Base-by-base conservation (phyloP, 73 alveolate species). In the Durusdinium trenchii region DNA sequence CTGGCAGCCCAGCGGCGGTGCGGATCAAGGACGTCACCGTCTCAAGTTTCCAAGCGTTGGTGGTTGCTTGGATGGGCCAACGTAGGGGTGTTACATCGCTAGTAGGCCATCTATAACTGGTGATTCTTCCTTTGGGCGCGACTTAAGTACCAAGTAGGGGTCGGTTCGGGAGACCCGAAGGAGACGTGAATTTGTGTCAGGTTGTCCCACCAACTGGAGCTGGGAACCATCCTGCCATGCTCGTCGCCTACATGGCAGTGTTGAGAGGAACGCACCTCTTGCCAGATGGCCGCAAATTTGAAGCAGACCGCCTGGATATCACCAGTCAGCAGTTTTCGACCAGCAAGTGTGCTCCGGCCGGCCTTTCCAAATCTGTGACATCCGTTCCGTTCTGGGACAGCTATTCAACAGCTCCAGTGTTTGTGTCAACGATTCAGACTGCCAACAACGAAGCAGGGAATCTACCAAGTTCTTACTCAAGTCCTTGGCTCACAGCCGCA, bases 281-380 rank as follows among this genome's bases (percentile, higher is more conserved):
- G 54, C 97, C 97, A n/a, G 97, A 90, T 90, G 97, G 97, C 9
- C 69, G 87, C 12, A 42, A 36, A 20, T 69, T 90, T 54, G 97
- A 90, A 38, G 97, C 97, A 35, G 97, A 87, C 52, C 28, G 45
- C 7, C 76, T 90, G 78, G 75, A 67, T 35, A 90, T 87, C 75
- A 46, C 36, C 40, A 5, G 7, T 62, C 6, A 50, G 83, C 83
- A 3, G 38, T 71, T 71, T 71, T 57, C 69, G 60, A 9, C 26
- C 54, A 50, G 43, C 28, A 14, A 23, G 36, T 51, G 95, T 61
- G 32, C 35, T 42, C 45, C 35, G 38, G 30, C 64, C 12, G 94
- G 94, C 42, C 47, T 36, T 30, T 38, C 83, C 43, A 6, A 2
- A n/a, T 6, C 50, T 30, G 54, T 81, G 95, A 45, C 45, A 42